Evolutionary conservation across 2,329 filamentous ascomycete species (phyloP), one percentile per base, ranked within the genome.

Genomic region (Rhexocercosporidium sp.): DNA sequence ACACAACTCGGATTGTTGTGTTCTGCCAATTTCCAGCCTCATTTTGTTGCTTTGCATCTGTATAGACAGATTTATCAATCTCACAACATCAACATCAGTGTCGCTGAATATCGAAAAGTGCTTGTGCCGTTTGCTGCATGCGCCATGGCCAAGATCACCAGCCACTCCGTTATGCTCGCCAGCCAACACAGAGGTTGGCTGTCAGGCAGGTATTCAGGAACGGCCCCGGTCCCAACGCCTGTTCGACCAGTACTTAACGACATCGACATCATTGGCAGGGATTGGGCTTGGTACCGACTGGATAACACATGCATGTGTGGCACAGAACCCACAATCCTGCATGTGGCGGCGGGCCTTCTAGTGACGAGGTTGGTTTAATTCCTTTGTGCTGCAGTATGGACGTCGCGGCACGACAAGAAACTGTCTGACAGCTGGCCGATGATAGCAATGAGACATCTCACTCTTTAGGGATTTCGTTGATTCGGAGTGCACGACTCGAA

Each of bases 251-350:
- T 25, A 25, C 59, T 16, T 53, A n/a, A n/a, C n/a, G n/a, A n/a
- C 44, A 22, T 64, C 65, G 65, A 66, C 65, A 66, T 67, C 60
- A 67, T 67, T 56, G 60, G 27, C 62, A 65, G 44, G 65, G 65
- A 27, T 59, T 31, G 49, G 14, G 60, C 29, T 47, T 59, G 27
- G 46, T 62, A 51, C 64, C 56, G 47, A 53, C 37, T 39, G 29
- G 47, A 27, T 5, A 51, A 22, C n/a, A 37, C 18, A 8, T 20
- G 29, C 27, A 54, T 34, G 53, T 14, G 31, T 56, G 8, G 47
- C 47, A 34, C 27, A 54, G 27, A 47, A 51, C 49, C 22, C 61
- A 61, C 34, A 61, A 61, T 56, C 59, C 56, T 64, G 66, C 66
- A 62, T 51, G 62, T 41, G 25, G 51, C 59, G 64, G 59, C 57